Base-by-base conservation (phyloP, 1,284 basidiomycete genomes). In the Salmacisia buchloeana region DNA sequence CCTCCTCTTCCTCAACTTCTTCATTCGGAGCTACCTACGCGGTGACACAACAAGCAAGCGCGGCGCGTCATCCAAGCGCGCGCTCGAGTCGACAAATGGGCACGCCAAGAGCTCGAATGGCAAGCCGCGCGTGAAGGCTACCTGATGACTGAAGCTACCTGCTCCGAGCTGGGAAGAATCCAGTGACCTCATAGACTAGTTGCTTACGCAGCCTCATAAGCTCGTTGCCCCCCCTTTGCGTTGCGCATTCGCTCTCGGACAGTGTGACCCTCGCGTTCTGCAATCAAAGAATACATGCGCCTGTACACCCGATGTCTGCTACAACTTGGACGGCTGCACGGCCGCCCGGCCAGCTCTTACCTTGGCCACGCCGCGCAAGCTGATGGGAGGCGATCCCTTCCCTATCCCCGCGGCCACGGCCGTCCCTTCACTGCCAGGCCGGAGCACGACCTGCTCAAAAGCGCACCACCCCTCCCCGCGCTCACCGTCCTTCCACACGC, bases 1-100 rank as follows among this genome's bases (percentile, higher is more conserved):
- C 38, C 67, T 63, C 12, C 68, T 76, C 43, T 76, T 76, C 63
- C 68, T 68, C 63, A 67, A 67, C 58, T 76, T 76, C 69, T 76
- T 76, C 62, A 61, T 70, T 35, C 63, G 66, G 38, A 66, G 65
- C 38, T 76, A 76, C 60, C 66, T 73, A 15, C 25, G 23, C 15
- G 49, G 49, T 3, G 49, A 31, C 29, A 54, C 31, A 31, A 13
- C 49, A 4, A 29, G 27, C 13, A n/a, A 27, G 15, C 49, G 49
- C 29, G 5, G 12, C 2, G n/a, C 25, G 15, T 33, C 49, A 21
- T 43, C 41, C 41, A 49, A 49, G 25, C 12, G 29, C 5, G 21
- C 13, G 2, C 13, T 15, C 2, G 49, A n/a, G n/a, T n/a, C 49
- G 18, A 49, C 27, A 15, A 54, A 54, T 15, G 49, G 49, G 15